Percentiles rank a stretch among this genome's conserved stretches.
These are phyloP conservation scores for Emergomyces africanus DNA, from an alignment of 2,329 filamentous ascomycete genomes.

Conservation along the genomic window DNA sequence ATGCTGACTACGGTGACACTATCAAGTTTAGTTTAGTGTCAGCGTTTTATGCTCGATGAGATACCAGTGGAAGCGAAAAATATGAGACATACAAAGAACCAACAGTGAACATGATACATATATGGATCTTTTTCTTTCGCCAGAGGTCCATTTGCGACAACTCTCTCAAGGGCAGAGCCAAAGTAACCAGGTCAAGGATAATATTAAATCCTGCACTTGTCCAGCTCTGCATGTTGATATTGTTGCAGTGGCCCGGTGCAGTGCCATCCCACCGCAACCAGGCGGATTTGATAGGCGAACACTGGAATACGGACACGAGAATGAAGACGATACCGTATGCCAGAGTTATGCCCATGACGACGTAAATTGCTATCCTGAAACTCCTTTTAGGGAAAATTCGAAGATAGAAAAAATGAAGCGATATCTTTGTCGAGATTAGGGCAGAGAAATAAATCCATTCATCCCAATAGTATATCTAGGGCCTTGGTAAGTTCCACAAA, in stretches of 20 bases:
- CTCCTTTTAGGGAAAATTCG: slow-evolving; percentile 5
- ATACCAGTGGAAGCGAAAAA: background rate
- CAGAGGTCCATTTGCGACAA: slow-evolving; percentile 6
- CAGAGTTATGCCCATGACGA: slow-evolving; percentile 4
- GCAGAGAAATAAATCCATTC: background rate
- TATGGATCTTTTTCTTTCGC: slow-evolving; percentile 7
- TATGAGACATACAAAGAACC: slow-evolving; percentile 8
- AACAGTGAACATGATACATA: slow-evolving; percentile 8
- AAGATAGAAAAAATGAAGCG: slow-evolving; percentile 9
- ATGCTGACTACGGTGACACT: slow-evolving; percentile 30
- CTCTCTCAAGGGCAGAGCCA: slow-evolving; percentile 6
- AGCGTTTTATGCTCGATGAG: background rate
- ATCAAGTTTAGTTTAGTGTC: slow-evolving; percentile 7
- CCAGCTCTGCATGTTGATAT: slow-evolving; percentile 2
- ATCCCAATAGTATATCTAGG: background rate
- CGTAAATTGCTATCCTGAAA: slow-evolving; percentile 8
- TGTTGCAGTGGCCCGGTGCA: slow-evolving; percentile 6
- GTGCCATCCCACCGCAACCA: slow-evolving; percentile 6
- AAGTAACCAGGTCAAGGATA: slow-evolving; percentile 6
- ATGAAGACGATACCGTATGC: slow-evolving; percentile 5
- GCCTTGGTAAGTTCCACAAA: background rate
- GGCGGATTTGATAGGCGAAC: slow-evolving; percentile 1
- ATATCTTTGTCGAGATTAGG: slow-evolving; percentile 3
- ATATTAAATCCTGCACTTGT: slow-evolving; percentile 8
- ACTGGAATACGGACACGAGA: slow-evolving; percentile 8